Evolutionary conservation across 116 monocot species (phyloP), one percentile per base, ranked within the genome.

Genomic region (Papilionanthe hybrid): DNA sequence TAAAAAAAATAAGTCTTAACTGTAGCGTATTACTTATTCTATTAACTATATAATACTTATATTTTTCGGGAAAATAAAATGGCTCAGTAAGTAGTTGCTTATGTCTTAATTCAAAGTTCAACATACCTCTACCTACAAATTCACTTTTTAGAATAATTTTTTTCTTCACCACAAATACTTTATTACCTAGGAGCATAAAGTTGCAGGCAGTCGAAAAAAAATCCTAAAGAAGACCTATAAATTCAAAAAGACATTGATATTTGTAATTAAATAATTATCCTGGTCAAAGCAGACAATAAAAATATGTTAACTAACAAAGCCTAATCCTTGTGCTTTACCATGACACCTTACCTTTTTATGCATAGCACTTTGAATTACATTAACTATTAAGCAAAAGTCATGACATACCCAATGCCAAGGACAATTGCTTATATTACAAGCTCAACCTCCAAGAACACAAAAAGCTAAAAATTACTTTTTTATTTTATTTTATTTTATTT

Each of bases 241-340:
- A 0, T 23, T 23, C 0, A 63, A 63, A 63, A 63, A 25, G 63
- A 23, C 63, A 22, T 63, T 63, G 63, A 63, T 63, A 20, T 25
- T 63, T 63, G 63, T 25, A 63, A 63, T 63, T 7, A 25, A 63
- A 25, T 22, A 23, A 1, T 12, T 23, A 63, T 22, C 8, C 0
- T n/a, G 9, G 73, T 43, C 41, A 73, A 43, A 73, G 43, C 1
- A 41, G 43, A 44, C 73, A 44, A 42, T 18, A 44, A 73, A 20
- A 7, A 42, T 19, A 11, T 42, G 43, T 20, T n/a, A 41, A 42
- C 43, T 44, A 72, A 42, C 19, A 42, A 37, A 72, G 42, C 42
- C 73, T 73, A 73, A 42, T 73, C 41, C n/a, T 73, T 71, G 13
- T 71, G 13, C 37, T 32, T 71, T 71, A 28, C 37, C 71, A 71